These are phyloP conservation scores for Spiraea crenata DNA, from an alignment of 331 rosid genomes.

Conservation along the genomic window DNA sequence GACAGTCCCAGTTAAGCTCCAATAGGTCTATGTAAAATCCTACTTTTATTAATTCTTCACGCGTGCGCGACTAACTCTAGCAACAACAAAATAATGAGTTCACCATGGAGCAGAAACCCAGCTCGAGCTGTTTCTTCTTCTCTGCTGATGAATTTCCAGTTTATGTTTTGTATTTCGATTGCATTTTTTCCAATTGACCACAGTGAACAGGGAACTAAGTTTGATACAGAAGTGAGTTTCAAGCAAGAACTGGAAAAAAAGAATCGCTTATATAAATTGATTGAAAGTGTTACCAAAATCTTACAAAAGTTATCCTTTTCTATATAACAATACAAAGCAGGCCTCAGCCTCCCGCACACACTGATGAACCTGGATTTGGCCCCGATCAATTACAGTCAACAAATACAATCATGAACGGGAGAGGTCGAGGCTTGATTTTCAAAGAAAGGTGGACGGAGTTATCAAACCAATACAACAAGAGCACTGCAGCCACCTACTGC, in stretches of 20 bases:
- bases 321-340: conserved; percentile 15
- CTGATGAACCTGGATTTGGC: neutral
- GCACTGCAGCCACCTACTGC: conserved; percentile 18
- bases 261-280: neutral
- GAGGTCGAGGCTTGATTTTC: conserved; percentile 1
- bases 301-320: conserved; percentile 11
- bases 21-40: too few relatives aligned
- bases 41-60: too few relatives aligned
- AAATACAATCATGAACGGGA: conserved; percentile 13
- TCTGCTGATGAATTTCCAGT: too few relatives aligned
- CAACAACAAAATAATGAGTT: too few relatives aligned
- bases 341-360: conserved; percentile 14
- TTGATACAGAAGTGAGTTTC: too few relatives aligned
- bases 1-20: too few relatives aligned
- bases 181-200: too few relatives aligned
- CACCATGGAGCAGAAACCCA: too few relatives aligned
- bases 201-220: too few relatives aligned
- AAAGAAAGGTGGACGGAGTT: conserved; percentile 1
- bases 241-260: neutral
- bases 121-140: too few relatives aligned
- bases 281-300: conserved; percentile 3
- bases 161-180: too few relatives aligned
- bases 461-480: conserved; percentile 7
- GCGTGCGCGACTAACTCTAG: too few relatives aligned
- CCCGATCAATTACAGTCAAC: neutral